Evolutionary conservation across 164 flowering plant species (phyloP), one percentile per base, ranked within the genome.

Genomic region (Piper longum): DNA sequence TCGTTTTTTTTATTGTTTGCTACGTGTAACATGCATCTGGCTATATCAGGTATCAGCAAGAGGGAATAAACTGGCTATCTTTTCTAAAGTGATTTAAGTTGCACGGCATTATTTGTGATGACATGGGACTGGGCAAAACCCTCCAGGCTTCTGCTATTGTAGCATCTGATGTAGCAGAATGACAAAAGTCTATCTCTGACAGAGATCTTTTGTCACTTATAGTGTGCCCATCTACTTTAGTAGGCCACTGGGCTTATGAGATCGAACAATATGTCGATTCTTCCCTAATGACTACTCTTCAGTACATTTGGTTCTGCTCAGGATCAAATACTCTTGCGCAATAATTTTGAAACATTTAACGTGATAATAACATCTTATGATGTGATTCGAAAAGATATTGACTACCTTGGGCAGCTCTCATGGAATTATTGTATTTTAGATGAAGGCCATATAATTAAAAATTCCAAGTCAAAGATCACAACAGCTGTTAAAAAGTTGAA

Each of bases 71-170:
- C 66, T 95, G 99, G 99, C 75, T 95, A 72, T 88, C 90, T 39
- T 95, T 95, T 74, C 64, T 95, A 64, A 89, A 74, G 66, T 93
- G 98, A 56, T 95, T 95, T 75, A 95, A 86, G 76, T 93, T 95
- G 78, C 99, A 95, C 79, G 99, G 98, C 43, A 89, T 95, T 55
- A 75, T 95, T 68, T 95, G 99, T 83, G 99, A 95, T 87, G 99
- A 95, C 74, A 95, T 95, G 99, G 99, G 99, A 63, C 96, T 95
- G 60, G 99, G 99, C 60, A 95, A 95, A 79, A 95, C 99, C 44
- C 89, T 95, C 60, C 99, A 95, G 78, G 91, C 99, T 62, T 85
- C 96, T n/a, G 93, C 99, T n/a, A 95, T 95, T 74, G 82, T 95
- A 74, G 98, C 98, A 64, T 89, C 96, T 69, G 96, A 91, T 70